Evolutionary conservation across 768 basidiomycete genomes (phyloP).

Genomic region (Trametes elegans): DNA sequence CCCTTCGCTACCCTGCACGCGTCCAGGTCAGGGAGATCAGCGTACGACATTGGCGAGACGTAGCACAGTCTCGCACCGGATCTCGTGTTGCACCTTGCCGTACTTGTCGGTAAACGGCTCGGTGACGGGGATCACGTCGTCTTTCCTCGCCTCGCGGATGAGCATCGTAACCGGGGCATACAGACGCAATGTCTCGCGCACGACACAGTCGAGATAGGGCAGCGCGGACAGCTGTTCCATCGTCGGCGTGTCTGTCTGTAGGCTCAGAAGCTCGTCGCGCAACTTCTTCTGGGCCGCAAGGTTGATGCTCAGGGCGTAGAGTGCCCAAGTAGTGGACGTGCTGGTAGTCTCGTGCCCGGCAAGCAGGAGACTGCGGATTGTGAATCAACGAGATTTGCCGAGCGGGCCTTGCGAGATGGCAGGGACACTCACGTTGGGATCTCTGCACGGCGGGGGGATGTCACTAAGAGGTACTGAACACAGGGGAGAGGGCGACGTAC

Average conservation of each 20-base stretch:
- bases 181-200: slow-evolving; percentile 58
- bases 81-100: slow-evolving; percentile 17
- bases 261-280: slow-evolving; percentile 38
- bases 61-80: slow-evolving; percentile 28
- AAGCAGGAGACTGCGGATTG: slow-evolving; percentile 25
- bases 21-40: background rate
- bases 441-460: slow-evolving; percentile 8
- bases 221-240: slow-evolving; percentile 70
- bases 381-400: background rate
- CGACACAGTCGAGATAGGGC: slow-evolving; percentile 66
- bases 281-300: slow-evolving; percentile 37
- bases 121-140: slow-evolving; percentile 52
- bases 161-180: slow-evolving; percentile 50
- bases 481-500: slow-evolving; percentile 34
- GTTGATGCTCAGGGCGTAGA: slow-evolving; percentile 39
- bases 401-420: no score
- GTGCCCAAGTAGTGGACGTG: slow-evolving; percentile 34
- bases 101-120: slow-evolving; percentile 27
- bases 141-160: slow-evolving; percentile 43
- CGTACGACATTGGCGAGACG: background rate
- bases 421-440: slow-evolving; percentile 22
- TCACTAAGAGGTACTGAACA: background rate
- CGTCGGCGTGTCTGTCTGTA: slow-evolving; percentile 46
- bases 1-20: slow-evolving; percentile 26
- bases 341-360: slow-evolving; percentile 45